Evolutionary conservation across 2,329 filamentous ascomycete species (phyloP).

Genomic region (Parastagonospora nodorum): DNA sequence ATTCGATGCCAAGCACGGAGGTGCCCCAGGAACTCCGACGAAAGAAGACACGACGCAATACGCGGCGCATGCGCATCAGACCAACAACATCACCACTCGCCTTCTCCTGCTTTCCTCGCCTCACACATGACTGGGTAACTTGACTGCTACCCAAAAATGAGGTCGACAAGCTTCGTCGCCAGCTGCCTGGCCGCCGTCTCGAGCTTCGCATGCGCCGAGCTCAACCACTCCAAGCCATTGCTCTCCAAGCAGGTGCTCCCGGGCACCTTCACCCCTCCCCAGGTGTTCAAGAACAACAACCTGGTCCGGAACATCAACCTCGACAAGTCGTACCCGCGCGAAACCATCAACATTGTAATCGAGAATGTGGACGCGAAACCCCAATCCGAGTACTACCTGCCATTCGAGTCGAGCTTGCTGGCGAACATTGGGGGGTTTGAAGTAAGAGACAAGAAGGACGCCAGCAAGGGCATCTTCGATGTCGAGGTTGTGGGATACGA

Average conservation of each 20-base stretch:
- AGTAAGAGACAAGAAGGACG: conserved; percentile 88
- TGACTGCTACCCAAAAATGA: conserved; percentile 44
- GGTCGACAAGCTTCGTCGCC: conserved; percentile 42
- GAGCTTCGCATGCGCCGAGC: conserved; percentile 61
- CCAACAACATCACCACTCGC: conserved; percentile 14
- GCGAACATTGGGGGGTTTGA: conserved; percentile 82
- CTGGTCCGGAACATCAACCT: conserved; percentile 87
- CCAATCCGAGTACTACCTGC: conserved; percentile 89
- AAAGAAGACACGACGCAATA: conserved; percentile 48
- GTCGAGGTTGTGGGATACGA: conserved; percentile 69
- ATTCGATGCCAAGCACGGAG: conserved; percentile 16
- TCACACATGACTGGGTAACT: conserved; percentile 41
- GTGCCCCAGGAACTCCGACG: conserved; percentile 31
- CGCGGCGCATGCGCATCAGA: conserved; percentile 25
- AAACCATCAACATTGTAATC: conserved; percentile 91
- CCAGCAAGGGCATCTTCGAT: conserved; percentile 68
- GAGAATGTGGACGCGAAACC: conserved; percentile 81
- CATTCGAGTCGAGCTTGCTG: conserved; percentile 78
- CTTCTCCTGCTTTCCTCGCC: conserved; percentile 10
- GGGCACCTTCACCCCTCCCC: conserved; percentile 75
- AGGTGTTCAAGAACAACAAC: conserved; percentile 93
- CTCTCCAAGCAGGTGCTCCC: conserved; percentile 56
- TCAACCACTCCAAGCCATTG: conserved; percentile 64
- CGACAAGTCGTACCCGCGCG: conserved; percentile 89
- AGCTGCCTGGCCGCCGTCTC: conserved; percentile 63